Base-by-base conservation (phyloP, 441 rosid species). In the Dalechampia spathulata region DNA sequence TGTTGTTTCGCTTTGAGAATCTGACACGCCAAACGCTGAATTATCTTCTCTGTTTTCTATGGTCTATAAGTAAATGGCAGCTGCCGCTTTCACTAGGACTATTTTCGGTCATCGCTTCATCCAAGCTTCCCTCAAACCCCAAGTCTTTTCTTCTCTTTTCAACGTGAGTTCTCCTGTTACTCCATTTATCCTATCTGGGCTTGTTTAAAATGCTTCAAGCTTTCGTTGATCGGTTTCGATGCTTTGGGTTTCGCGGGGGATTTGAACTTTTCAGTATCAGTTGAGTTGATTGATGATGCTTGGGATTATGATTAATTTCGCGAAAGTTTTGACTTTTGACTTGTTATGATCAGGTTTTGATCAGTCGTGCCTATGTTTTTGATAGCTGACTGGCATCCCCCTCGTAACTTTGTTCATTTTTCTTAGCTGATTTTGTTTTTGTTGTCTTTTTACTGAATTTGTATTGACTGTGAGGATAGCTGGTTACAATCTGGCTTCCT, bases 61-160 rank as follows among this genome's bases (percentile, higher is more conserved):
- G 70, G 58, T 67, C 49, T 57, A n/a, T 26, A 73, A 74, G 57
- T 80, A 72, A 55, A 82, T 82, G 95, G 93, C 85, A 63, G 73
- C 83, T 14, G 6, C 75, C 22, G 67, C 68, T 75, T 60, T 76
- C 69, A 48, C 73, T 50, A 78, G 75, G 61, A 30, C 77, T 61
- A 59, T 77, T 7, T 57, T 66, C 57, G 75, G 74, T 62, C 74
- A 59, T 49, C 69, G 82, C 68, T 45, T 73, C 52, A 39, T 75
- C 68, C 57, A 38, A 27, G 52, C 66, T 45, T 62, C 81, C 0
- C 32, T 26, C 39, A 69, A 63, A 56, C 48, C 65, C 49, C 67
- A 38, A 56, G 21, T 49, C 60, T 50, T 72, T 51, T 30, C 77
- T 20, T 12, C 75, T 56, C 22, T 82, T 21, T 57, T 74, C 57